Percentiles rank a stretch among this genome's conserved stretches.
phyloP scores from a whole-genome alignment of 164 flowering plant genomes.

The Hamamelis virginiana region DNA sequence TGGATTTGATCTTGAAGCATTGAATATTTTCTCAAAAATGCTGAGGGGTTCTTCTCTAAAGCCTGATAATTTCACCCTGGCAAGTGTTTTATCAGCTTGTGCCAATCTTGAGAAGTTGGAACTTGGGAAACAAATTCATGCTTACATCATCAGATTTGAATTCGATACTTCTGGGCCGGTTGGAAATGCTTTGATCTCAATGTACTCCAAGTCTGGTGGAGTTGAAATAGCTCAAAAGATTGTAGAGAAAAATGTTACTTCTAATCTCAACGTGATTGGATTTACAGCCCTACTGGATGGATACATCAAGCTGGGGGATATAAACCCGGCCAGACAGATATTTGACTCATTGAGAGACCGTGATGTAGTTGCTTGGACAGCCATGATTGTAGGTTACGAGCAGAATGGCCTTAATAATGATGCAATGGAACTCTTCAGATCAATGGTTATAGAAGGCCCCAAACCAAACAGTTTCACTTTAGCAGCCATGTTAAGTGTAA shows the following conservation, averaged over 20 bases:
- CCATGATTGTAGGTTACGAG: conserved; percentile 84
- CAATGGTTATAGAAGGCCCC: conserved; percentile 67
- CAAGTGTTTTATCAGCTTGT: conserved; percentile 65
- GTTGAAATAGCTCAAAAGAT: conserved; percentile 53
- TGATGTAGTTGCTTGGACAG: conserved; percentile 96
- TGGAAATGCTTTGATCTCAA: conserved; percentile 72
- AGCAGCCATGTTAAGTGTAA: conserved; percentile 68
- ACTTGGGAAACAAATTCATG: conserved; percentile 59
- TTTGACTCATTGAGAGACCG: conserved; percentile 57
- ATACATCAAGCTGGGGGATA: conserved; percentile 72
- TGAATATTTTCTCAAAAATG: conserved; percentile 42
- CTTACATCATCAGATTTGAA: conserved; percentile 38
- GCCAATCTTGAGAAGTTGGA: conserved; percentile 44
- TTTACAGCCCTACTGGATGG: conserved; percentile 78
- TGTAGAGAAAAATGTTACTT: conserved; percentile 29
- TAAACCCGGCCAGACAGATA: conserved; percentile 60
- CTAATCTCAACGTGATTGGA: conserved; percentile 55
- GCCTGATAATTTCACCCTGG: conserved; percentile 60
- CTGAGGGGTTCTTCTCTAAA: conserved; percentile 27
- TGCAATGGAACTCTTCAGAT: conserved; percentile 64
- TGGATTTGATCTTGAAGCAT: conserved; percentile 48
- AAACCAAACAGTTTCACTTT: conserved; percentile 71
- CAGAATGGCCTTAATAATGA: conserved; percentile 62
- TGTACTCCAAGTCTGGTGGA: conserved; percentile 78
- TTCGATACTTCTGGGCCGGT: conserved; percentile 44